Evolutionary conservation across 1,284 basidiomycete species (phyloP), one percentile per base, ranked within the genome.

Genomic region (Lentinula novae-zelandiae): DNA sequence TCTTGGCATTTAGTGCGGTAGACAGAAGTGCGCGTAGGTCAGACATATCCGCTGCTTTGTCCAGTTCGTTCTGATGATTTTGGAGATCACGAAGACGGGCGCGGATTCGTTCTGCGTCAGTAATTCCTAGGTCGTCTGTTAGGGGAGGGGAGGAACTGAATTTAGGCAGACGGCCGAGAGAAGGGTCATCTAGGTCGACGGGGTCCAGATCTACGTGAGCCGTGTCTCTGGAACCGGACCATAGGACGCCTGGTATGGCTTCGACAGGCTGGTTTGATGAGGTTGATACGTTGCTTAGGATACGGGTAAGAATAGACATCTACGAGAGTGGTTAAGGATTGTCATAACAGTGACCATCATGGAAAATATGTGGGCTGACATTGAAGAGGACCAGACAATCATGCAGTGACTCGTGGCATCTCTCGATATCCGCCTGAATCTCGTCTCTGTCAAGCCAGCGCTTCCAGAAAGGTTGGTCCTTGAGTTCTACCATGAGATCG

Each of bases 341-440:
- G 20, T 5, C 49, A 20, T 9, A 13, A 48, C 12, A 33, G 20
- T 39, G 3, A 20, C n/a, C 12, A 33, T 34, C 10, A 49, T 17
- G n/a, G n/a, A 36, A 36, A 38, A n/a, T 7, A 22, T 31, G 38
- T 27, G 27, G n/a, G 51, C 61, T 31, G 34, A 66, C 52, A 22
- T 62, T 56, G 46, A 67, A 67, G 12, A 66, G 33, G 17, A 33
- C 46, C 15, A 62, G 36, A 31, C 46, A 54, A 34, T 62, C 61
- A 31, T 53, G 49, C n/a, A 62, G 31, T 8, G 54, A 48, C 54
- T 60, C 49, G 17, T 62, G 53, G 33, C 61, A 62, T 40, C 27
- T 48, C 12, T 62, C 57, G 9, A 62, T 62, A 5, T 56, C 58
- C n/a, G 31, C 5, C 48, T 57, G 34, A 20, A 62, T 60, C 12